Evolutionary conservation across 805 yeast species (phyloP).

Genomic region (Brettanomyces custersianus): DNA sequence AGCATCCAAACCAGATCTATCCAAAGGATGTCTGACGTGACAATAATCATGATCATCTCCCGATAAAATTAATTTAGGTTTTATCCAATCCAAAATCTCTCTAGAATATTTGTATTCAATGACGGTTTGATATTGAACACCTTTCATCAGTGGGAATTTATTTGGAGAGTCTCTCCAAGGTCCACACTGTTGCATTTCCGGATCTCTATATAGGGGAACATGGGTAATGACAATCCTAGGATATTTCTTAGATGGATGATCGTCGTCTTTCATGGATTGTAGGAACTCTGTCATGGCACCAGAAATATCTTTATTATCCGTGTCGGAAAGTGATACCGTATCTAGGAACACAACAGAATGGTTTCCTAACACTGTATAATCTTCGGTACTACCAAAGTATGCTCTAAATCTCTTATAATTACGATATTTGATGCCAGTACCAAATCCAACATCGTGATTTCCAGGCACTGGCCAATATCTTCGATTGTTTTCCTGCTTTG

Average conservation of each 20-base stretch:
- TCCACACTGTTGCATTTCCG: constrained; percentile 61
- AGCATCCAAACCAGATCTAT: constrained; percentile 9
- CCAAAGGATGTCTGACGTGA: constrained; percentile 47
- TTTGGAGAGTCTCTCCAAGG: constrained; percentile 59
- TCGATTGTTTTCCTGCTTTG: constrained; percentile 16
- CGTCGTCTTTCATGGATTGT: constrained; percentile 22
- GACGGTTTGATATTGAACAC: constrained; percentile 88
- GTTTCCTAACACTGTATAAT: constrained; percentile 46
- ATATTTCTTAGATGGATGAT: constrained; percentile 15
- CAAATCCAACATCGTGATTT: constrained; percentile 95
- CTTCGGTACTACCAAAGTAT: constrained; percentile 66
- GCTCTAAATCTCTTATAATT: constrained; percentile 57
- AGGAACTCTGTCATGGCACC: constrained; percentile 45
- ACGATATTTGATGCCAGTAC: constrained; percentile 51
- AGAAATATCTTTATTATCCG: constrained; percentile 33
- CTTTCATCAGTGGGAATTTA: constrained; percentile 59
- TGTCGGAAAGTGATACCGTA: constrained; percentile 71
- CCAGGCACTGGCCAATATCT: constrained; percentile 63
- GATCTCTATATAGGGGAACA: constrained; percentile 77
- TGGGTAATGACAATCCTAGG: constrained; percentile 75
- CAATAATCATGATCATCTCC: constrained; percentile 99
- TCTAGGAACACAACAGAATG: constrained; percentile 75
- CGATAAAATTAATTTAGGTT: constrained; percentile 66
- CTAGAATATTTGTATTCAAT: constrained; percentile 52
- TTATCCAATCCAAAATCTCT: constrained; percentile 44